phyloP scores from a whole-genome alignment of 257 asterid species.

The Penstemon eatonii region DNA sequence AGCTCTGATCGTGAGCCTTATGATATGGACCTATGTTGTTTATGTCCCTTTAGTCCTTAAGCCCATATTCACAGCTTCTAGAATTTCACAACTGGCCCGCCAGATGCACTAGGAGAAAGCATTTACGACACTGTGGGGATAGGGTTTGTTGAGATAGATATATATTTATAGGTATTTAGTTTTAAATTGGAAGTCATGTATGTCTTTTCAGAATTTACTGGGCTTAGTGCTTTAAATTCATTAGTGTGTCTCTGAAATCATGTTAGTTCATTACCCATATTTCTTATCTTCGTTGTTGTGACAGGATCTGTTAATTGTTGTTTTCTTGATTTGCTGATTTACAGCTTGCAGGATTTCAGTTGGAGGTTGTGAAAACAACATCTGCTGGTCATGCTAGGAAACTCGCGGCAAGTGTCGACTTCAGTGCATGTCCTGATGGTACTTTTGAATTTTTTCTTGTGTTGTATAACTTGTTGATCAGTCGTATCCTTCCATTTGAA shows the following conservation, averaged over 20 bases:
- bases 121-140: constrained; percentile 1
- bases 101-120: background rate
- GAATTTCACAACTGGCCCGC: background rate
- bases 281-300: constrained; percentile 1
- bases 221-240: background rate
- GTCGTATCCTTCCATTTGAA: constrained; percentile 26
- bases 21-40: background rate
- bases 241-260: background rate
- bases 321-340: constrained; percentile 30
- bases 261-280: constrained; percentile 10
- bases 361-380: constrained; percentile 91
- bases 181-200: background rate
- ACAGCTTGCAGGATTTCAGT: constrained; percentile 97
- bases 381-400: constrained; percentile 98
- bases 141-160: background rate
- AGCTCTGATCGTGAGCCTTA: background rate
- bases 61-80: background rate
- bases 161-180: constrained; percentile 2
- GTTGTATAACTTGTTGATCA: background rate
- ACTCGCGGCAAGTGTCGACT: constrained; percentile 87
- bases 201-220: background rate
- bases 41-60: background rate
- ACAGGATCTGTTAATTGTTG: constrained; percentile 15
- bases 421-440: constrained; percentile 98
- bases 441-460: constrained; percentile 28